Conservation (phyloP, 2,329 filamentous ascomycete species). For the Didymella glomerata region DNA sequence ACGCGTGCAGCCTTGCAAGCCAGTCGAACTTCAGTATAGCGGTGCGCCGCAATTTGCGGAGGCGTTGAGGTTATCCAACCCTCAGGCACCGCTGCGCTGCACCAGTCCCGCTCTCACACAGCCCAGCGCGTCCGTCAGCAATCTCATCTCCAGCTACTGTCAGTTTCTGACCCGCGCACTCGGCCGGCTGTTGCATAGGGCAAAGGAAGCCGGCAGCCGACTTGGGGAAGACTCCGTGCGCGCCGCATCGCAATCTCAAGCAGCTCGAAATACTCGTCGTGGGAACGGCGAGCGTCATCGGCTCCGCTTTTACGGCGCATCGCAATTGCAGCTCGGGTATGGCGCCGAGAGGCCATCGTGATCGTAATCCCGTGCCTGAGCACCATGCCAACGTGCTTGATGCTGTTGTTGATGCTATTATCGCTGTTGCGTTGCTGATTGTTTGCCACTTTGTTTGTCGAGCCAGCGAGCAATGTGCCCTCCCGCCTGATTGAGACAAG, state of each 20-base stretch:
- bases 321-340: conserved; percentile 21
- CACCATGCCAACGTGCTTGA: conserved; percentile 16
- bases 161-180: conserved; percentile 2
- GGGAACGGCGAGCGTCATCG: conserved; percentile 14
- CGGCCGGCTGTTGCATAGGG: conserved; percentile 10
- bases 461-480: conserved; percentile 7
- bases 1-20: conserved; percentile 31
- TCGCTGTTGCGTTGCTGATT: conserved; percentile 11
- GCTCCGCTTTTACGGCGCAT: conserved; percentile 21
- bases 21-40: conserved; percentile 25
- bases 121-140: conserved; percentile 8
- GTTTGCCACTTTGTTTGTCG: conserved; percentile 2
- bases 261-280: conserved; percentile 7
- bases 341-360: conserved; percentile 15
- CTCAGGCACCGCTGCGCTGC: conserved; percentile 22
- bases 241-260: conserved; percentile 22
- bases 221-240: conserved; percentile 19
- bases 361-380: conserved; percentile 13
- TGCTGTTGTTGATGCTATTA: conserved; percentile 11
- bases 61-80: conserved; percentile 23
- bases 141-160: conserved; percentile 1
- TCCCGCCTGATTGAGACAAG: conserved; percentile 7
- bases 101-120: conserved; percentile 16
- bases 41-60: conserved; percentile 26
- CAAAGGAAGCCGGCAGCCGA: conserved; percentile 11